Evolutionary conservation across 73 alveolate genomes (phyloP).

Genomic region (Blepharisma stoltei): DNA sequence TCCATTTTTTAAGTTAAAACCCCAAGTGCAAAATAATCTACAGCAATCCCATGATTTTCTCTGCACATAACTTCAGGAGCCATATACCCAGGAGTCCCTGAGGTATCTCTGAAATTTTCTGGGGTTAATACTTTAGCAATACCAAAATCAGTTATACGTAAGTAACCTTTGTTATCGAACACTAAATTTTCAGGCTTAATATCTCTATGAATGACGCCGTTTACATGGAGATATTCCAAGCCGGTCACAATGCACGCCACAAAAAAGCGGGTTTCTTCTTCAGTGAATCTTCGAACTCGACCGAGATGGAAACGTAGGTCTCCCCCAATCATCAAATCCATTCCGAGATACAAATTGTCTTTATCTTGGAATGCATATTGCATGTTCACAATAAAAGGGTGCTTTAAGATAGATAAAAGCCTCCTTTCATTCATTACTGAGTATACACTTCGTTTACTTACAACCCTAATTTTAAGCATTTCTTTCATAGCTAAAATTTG

Average conservation of each 20-base stretch:
- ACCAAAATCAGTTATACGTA: conserved; percentile 85
- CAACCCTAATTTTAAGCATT: conserved; percentile 41
- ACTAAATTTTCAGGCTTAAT: conserved; percentile 92
- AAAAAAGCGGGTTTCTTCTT: conserved; percentile 60
- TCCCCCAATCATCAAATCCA: conserved; percentile 90
- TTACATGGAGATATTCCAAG: conserved; percentile 78
- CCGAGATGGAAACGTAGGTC: conserved; percentile 64
- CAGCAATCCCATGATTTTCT: conserved; percentile 69
- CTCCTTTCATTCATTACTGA: conserved; percentile 81
- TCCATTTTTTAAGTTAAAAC: conserved; percentile 50
- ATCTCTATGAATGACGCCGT: conserved; percentile 87
- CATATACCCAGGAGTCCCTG: conserved; percentile 40
- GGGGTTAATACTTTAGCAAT: conserved; percentile 77
- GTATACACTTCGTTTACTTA: conserved; percentile 74
- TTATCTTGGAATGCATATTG: conserved; percentile 86
- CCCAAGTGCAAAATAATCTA: conserved; percentile 90
- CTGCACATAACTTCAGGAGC: conserved; percentile 63
- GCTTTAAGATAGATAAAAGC: conserved; percentile 62
- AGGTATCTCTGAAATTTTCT: conserved; percentile 78
- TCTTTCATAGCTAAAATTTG: conserved; percentile 50
- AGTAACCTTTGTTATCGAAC: conserved; percentile 73
- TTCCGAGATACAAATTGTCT: conserved; percentile 79
- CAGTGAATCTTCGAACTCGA: conserved; percentile 45
- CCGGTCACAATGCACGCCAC: conserved; percentile 62
- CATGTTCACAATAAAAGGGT: conserved; percentile 83